Evolutionary conservation across 202 grass and related monocot species (phyloP).

Genomic region (Schoenoplectus triqueter): DNA sequence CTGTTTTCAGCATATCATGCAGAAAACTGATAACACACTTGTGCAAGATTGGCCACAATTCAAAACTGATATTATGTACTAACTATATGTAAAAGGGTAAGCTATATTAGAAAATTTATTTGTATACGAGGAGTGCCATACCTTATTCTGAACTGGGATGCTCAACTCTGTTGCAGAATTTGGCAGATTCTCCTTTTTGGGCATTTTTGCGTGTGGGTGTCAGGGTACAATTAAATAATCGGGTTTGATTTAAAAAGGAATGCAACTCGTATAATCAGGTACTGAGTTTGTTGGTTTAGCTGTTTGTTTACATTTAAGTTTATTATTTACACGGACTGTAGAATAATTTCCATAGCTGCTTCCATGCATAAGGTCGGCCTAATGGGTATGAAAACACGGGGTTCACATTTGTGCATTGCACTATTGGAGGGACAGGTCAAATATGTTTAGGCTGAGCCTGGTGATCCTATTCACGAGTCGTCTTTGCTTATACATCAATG

Average conservation of each 20-base stretch:
- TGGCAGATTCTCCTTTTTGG: not conserved
- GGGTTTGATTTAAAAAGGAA: too few species aligned
- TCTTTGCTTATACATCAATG: conserved; percentile 79
- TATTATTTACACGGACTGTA: conserved; percentile 59
- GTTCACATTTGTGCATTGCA: conserved; percentile 71
- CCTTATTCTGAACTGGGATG: not conserved
- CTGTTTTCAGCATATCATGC: not conserved
- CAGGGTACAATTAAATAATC: too few species aligned
- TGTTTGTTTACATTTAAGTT: not conserved
- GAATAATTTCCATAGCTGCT: conserved; percentile 75
- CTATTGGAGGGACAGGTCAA: conserved; percentile 66
- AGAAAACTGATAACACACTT: not conserved
- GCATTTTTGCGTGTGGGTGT: not conserved
- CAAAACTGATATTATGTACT: not conserved
- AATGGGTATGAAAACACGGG: conserved; percentile 65
- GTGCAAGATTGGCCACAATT: not conserved
- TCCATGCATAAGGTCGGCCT: conserved; percentile 61
- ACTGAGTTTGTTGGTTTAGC: not conserved
- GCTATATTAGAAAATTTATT: not conserved
- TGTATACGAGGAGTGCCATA: not conserved
- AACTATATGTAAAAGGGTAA: not conserved
- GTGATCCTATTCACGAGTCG: conserved; percentile 68
- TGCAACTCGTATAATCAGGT: too few species aligned
- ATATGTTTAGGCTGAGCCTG: conserved; percentile 87
- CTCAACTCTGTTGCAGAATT: not conserved